Percentiles rank a stretch among this genome's conserved stretches.
phyloP scores from a whole-genome alignment of 2,329 filamentous ascomycete species.

The Dichotomopilus funicola region DNA sequence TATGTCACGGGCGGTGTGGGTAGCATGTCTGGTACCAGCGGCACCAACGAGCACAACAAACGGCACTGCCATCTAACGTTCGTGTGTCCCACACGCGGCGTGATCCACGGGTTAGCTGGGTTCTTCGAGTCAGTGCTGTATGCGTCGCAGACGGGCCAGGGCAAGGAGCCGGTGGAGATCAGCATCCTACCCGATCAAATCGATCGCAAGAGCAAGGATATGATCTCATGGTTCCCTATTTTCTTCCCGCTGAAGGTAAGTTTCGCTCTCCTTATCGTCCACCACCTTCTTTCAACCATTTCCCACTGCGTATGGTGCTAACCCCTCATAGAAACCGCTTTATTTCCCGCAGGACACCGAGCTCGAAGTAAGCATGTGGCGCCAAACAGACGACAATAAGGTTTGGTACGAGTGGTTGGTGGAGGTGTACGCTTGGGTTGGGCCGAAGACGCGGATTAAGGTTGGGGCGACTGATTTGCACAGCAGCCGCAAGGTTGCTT shows the following conservation, averaged over 20 bases:
- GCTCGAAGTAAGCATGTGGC: constrained; percentile 88
- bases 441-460: constrained; percentile 56
- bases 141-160: constrained; percentile 38
- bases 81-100: constrained; percentile 68
- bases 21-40: constrained; percentile 67
- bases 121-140: constrained; percentile 98
- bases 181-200: constrained; percentile 91
- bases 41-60: constrained; percentile 85
- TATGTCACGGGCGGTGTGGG: constrained; percentile 61
- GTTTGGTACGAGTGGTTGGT: constrained; percentile 99
- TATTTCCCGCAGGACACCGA: constrained; percentile 79
- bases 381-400: constrained; percentile 87
- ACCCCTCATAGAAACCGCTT: constrained; percentile 61
- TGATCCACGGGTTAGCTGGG: constrained; percentile 83
- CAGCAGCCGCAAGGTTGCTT: constrained; percentile 63
- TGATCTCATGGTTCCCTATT: constrained; percentile 99
- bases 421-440: constrained; percentile 68
- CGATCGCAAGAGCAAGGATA: constrained; percentile 86
- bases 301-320: not conserved
- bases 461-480: constrained; percentile 60
- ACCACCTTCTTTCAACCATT: not conserved
- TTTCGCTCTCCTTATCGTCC: constrained; percentile 2
- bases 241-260: constrained; percentile 91
- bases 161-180: constrained; percentile 63
- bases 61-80: constrained; percentile 75